phyloP scores from a whole-genome alignment of 2,329 filamentous ascomycete genomes.

The Cercospora sp. region DNA sequence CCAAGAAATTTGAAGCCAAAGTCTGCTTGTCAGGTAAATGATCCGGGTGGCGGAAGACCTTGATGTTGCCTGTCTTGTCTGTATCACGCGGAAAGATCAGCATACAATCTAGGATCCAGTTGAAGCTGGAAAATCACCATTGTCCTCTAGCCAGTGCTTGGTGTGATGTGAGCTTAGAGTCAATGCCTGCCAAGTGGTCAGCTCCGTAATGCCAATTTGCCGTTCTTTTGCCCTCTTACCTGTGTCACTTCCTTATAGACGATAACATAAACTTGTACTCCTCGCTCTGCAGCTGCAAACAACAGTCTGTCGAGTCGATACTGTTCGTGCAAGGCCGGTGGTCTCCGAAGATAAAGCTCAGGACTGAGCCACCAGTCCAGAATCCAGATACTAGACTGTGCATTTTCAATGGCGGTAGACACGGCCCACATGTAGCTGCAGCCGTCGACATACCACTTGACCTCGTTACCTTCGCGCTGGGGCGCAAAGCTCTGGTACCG shows the following conservation, averaged over 20 bases:
- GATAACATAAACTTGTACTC: constrained; percentile 80
- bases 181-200: constrained; percentile 38
- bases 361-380: constrained; percentile 77
- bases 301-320: constrained; percentile 85
- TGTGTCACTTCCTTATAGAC: constrained; percentile 78
- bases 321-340: constrained; percentile 75
- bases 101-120: constrained; percentile 30
- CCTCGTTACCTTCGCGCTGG: constrained; percentile 67
- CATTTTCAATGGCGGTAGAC: constrained; percentile 73
- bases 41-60: constrained; percentile 87
- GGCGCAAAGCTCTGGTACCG: constrained; percentile 69
- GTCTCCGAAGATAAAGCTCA: constrained; percentile 81
- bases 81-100: not conserved
- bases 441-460: constrained; percentile 87
- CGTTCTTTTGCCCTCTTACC: not conserved
- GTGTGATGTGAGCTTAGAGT: constrained; percentile 69
- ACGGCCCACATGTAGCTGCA: constrained; percentile 70
- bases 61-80: constrained; percentile 74
- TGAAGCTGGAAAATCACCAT: constrained; percentile 74
- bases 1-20: constrained; percentile 58
- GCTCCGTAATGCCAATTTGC: not conserved
- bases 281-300: constrained; percentile 75
- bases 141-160: constrained; percentile 70
- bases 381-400: constrained; percentile 77
- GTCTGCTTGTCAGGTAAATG: constrained; percentile 74